Percentiles rank a stretch among this genome's conserved stretches.
Conservation (phyloP, 495 filamentous ascomycete genomes). For the Penicillium paxilli region DNA sequence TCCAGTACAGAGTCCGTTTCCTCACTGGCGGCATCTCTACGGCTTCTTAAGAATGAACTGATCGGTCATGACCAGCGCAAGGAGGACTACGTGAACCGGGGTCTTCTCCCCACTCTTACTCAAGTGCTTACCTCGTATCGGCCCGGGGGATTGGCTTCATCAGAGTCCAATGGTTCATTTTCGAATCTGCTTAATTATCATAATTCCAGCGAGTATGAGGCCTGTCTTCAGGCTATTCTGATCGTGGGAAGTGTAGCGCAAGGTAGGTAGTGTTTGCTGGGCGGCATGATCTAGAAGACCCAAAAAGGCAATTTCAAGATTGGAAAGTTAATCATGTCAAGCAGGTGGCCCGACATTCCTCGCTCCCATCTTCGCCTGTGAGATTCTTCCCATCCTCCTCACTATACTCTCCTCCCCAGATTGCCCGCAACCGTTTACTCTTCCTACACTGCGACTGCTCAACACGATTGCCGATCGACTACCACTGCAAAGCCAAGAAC, state of each 20-base stretch:
- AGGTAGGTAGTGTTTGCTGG: conserved; percentile 64
- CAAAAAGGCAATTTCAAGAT: background rate
- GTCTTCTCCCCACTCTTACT: conserved; percentile 68
- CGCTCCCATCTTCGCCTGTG: conserved; percentile 65
- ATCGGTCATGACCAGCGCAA: conserved; percentile 89
- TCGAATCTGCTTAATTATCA: conserved; percentile 16
- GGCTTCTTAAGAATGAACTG: conserved; percentile 80
- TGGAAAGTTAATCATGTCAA: conserved; percentile 11
- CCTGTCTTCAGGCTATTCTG: conserved; percentile 75
- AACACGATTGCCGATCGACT: conserved; percentile 70
- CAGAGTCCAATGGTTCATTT: conserved; percentile 34
- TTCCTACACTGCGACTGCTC: conserved; percentile 73
- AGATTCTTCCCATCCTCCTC: conserved; percentile 65
- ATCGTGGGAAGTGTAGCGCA: conserved; percentile 80
- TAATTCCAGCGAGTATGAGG: conserved; percentile 57
- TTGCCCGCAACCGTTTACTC: conserved; percentile 62
- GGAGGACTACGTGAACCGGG: conserved; percentile 67
- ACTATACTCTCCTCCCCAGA: conserved; percentile 63
- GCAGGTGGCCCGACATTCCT: conserved; percentile 82
- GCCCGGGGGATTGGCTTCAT: conserved; percentile 27
- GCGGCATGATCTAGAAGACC: background rate
- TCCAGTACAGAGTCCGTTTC: conserved; percentile 57
- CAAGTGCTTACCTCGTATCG: conserved; percentile 52
- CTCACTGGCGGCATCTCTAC: conserved; percentile 64
- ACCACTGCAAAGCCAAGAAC: conserved; percentile 47